Evolutionary conservation across 2,329 filamentous ascomycete species (phyloP).

Genomic region (Colletotrichum sp.): DNA sequence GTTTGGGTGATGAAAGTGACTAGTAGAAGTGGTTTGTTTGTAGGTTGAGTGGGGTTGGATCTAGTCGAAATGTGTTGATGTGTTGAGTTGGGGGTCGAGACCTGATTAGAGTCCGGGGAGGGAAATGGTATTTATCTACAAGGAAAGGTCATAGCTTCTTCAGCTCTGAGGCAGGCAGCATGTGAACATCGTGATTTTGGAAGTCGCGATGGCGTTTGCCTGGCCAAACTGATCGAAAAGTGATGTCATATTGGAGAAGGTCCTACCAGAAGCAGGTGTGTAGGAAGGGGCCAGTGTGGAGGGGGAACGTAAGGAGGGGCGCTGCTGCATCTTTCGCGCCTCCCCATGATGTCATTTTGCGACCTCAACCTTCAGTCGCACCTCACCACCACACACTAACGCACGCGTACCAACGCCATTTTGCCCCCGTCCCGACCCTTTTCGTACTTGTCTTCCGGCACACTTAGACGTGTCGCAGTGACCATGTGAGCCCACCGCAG

Average conservation of each 20-base stretch:
- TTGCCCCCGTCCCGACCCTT: background rate
- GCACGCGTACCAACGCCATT: background rate
- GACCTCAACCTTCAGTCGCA: background rate
- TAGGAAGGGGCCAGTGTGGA: background rate
- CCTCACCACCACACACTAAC: background rate
- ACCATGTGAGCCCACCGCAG: constrained; percentile 16
- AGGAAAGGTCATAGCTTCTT: background rate
- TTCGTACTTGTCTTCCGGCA: background rate
- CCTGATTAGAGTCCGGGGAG: background rate
- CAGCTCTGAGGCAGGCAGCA: background rate
- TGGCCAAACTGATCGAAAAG: background rate
- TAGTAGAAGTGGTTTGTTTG: background rate
- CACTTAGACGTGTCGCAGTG: background rate
- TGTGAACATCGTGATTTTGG: constrained; percentile 17
- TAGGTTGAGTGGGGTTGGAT: background rate
- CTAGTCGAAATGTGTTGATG: background rate
- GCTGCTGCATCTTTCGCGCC: background rate
- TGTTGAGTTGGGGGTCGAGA: background rate
- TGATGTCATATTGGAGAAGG: constrained; percentile 19
- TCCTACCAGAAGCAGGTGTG: background rate
- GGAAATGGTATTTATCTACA: constrained; percentile 7
- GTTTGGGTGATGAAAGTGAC: background rate
- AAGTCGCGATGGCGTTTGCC: background rate
- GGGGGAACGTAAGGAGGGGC: constrained; percentile 4
- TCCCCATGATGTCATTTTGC: constrained; percentile 17